Evolutionary conservation across 148 eudicot genomes (phyloP).

Genomic region (Rhododendron vialii): DNA sequence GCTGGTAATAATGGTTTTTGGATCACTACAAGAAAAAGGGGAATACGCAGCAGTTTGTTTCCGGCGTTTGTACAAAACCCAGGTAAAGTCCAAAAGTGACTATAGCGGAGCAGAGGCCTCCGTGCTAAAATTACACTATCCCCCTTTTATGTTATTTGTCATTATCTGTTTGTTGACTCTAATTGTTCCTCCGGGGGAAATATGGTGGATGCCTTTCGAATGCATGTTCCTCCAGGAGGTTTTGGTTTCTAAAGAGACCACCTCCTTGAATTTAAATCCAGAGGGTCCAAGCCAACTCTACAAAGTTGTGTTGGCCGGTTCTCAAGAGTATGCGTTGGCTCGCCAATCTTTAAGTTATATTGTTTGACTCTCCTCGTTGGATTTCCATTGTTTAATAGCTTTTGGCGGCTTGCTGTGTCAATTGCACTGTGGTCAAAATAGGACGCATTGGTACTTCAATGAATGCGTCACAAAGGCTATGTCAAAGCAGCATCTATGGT

Average conservation of each 20-base stretch:
- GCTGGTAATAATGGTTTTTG: too few species aligned
- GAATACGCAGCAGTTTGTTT: too few species aligned
- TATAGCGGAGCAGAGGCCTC: too few species aligned
- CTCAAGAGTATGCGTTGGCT: neutral
- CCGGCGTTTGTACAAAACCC: too few species aligned
- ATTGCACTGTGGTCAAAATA: neutral
- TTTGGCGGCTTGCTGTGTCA: neutral
- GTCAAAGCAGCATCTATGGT: neutral
- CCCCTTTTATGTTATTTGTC: neutral
- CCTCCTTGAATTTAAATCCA: neutral
- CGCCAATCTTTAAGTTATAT: neutral
- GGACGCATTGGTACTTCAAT: neutral
- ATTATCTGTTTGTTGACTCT: constrained; percentile 8
- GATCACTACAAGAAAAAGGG: too few species aligned
- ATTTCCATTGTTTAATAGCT: neutral
- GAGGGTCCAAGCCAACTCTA: neutral
- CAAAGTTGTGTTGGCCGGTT: neutral
- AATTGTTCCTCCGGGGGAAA: constrained; percentile 53
- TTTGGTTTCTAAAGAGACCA: neutral
- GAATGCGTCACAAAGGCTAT: neutral
- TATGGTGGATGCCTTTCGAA: constrained; percentile 99
- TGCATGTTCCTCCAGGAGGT: constrained; percentile 28
- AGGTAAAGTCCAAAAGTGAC: too few species aligned
- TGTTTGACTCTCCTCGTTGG: neutral
- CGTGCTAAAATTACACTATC: too few species aligned